A percentile compares a stretch with the other conserved stretches of the same genome.
Conservation (phyloP, 2,329 filamentous ascomycete genomes). For the Monilinia vaccinii-corymbosi region DNA sequence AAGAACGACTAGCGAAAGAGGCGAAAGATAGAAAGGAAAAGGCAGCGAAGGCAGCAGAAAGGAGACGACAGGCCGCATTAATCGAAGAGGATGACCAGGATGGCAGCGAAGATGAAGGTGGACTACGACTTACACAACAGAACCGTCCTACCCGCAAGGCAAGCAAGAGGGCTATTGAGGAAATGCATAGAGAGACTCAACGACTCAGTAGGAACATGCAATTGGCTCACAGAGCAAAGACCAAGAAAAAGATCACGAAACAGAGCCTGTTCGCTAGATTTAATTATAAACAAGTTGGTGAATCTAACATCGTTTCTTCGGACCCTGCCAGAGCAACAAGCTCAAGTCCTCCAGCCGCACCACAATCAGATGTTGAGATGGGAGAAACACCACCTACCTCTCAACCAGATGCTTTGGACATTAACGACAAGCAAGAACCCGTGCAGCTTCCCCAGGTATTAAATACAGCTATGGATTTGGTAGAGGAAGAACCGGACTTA, state of each 20-base stretch:
- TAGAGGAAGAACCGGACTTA: constrained; percentile 12
- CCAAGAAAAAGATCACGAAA: constrained; percentile 83
- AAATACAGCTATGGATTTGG: not conserved
- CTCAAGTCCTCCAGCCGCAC: constrained; percentile 41
- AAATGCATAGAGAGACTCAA: constrained; percentile 93
- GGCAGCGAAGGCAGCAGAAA: constrained; percentile 26
- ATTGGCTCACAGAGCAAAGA: constrained; percentile 79
- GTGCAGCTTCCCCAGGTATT: not conserved
- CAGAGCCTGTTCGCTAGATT: constrained; percentile 76
- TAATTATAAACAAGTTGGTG: constrained; percentile 50
- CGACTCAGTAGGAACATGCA: constrained; percentile 85
- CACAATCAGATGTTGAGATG: constrained; percentile 43
- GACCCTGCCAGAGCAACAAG: constrained; percentile 36
- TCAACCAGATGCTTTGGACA: constrained; percentile 28
- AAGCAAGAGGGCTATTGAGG: constrained; percentile 87
- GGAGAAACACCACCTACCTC: constrained; percentile 67
- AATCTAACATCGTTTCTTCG: constrained; percentile 25
- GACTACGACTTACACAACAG: constrained; percentile 58
- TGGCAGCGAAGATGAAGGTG: constrained; percentile 54
- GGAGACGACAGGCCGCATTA: constrained; percentile 39
- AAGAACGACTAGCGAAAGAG: constrained; percentile 61
- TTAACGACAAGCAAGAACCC: constrained; percentile 24
- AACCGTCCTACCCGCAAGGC: constrained; percentile 70
- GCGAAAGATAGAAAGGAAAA: constrained; percentile 43
- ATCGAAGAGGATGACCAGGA: constrained; percentile 44